phyloP scores from a whole-genome alignment of 1,284 basidiomycete species.

The Cerioporus squamosus region DNA sequence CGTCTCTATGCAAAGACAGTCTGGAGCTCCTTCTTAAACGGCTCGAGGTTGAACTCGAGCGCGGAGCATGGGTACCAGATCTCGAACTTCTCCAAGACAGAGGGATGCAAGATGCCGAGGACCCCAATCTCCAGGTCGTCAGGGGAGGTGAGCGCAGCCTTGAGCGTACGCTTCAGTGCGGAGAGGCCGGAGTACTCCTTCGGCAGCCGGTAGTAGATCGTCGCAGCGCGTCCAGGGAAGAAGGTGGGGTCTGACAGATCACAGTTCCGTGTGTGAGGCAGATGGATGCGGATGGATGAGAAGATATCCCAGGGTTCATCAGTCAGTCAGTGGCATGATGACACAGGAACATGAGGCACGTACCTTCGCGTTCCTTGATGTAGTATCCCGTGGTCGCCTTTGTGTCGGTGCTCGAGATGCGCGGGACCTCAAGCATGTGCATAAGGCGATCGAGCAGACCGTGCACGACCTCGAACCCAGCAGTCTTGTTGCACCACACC shows the following conservation, averaged over 20 bases:
- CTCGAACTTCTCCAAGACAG: slow-evolving; percentile 91
- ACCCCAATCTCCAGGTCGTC: slow-evolving; percentile 79
- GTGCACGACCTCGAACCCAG: slow-evolving; percentile 97
- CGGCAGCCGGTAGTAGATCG: slow-evolving; percentile 82
- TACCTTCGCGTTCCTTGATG: slow-evolving; percentile 85
- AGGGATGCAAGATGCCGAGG: slow-evolving; percentile 90
- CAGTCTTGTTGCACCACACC: slow-evolving; percentile 95
- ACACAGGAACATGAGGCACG: slow-evolving; percentile 25
- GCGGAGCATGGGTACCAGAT: slow-evolving; percentile 95
- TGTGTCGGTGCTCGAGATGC: slow-evolving; percentile 64
- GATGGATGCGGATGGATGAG: neutral
- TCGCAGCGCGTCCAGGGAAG: slow-evolving; percentile 94
- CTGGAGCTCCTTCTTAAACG: slow-evolving; percentile 75
- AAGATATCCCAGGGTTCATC: neutral
- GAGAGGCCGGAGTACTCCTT: slow-evolving; percentile 35
- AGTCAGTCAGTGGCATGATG: neutral
- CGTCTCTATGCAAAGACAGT: slow-evolving; percentile 26
- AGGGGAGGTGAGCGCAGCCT: slow-evolving; percentile 32
- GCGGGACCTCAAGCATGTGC: slow-evolving; percentile 91
- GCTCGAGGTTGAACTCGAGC: slow-evolving; percentile 93
- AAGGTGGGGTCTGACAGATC: slow-evolving; percentile 76
- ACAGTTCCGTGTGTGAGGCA: neutral
- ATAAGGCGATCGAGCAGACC: slow-evolving; percentile 94
- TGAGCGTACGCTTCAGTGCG: slow-evolving; percentile 38
- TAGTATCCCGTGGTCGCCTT: slow-evolving; percentile 84